These are phyloP conservation scores for Tulasnella sp. DNA, from an alignment of 768 basidiomycete genomes.

Conservation along the genomic window DNA sequence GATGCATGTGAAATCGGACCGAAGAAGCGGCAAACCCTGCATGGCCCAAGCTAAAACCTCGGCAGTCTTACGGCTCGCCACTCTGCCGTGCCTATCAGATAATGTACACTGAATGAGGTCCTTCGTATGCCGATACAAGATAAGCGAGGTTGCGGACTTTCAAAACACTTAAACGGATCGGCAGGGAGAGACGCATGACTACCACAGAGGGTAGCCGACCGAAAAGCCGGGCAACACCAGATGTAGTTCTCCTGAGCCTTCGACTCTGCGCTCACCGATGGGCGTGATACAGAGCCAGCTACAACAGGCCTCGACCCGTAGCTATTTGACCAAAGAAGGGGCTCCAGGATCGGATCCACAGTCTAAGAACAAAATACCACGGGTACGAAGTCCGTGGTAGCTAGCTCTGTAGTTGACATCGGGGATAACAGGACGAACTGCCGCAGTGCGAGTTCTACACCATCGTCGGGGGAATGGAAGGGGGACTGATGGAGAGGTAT, in stretches of 20 bases:
- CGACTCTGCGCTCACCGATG: neutral
- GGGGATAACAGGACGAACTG: neutral
- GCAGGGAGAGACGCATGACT: too few relatives aligned
- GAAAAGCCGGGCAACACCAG: neutral
- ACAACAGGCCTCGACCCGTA: neutral
- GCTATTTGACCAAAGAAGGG: neutral
- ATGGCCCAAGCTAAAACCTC: neutral
- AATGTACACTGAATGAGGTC: neutral
- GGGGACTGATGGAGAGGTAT: neutral
- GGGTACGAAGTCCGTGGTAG: neutral
- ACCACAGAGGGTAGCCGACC: neutral
- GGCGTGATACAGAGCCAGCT: neutral
- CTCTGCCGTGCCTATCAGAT: neutral
- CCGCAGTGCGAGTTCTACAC: neutral
- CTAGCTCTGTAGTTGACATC: neutral
- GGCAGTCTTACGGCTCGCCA: neutral
- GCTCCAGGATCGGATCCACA: neutral
- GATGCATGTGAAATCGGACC: neutral
- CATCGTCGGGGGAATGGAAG: neutral
- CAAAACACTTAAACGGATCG: too few relatives aligned
- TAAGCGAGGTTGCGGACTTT: too few relatives aligned
- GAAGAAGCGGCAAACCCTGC: neutral
- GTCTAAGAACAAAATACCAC: neutral
- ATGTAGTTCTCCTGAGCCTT: neutral
- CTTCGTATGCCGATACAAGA: neutral